These are phyloP conservation scores for Daldinia bambusicola DNA, from an alignment of 495 filamentous ascomycete genomes.

Conservation along the genomic window DNA sequence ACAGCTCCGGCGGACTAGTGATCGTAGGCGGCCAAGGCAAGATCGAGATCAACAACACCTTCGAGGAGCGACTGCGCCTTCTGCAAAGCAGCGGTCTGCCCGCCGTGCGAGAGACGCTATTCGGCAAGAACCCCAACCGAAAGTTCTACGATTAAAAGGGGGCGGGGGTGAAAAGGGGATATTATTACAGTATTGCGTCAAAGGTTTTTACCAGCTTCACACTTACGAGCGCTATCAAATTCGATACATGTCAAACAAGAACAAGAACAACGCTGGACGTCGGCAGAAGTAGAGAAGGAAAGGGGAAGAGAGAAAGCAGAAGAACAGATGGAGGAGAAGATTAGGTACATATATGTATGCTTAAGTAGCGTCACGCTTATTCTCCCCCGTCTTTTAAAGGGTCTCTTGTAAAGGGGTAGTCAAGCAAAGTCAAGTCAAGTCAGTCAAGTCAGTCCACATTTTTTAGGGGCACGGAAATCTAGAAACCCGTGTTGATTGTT, in stretches of 20 bases:
- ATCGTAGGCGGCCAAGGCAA: slow-evolving; percentile 87
- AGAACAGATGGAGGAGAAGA: not conserved
- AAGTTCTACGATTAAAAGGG: slow-evolving; percentile 83
- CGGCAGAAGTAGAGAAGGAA: not conserved
- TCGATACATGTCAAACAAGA: not conserved
- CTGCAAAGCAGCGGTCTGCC: slow-evolving; percentile 87
- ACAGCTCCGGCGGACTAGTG: slow-evolving; percentile 77
- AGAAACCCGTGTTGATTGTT: slow-evolving; percentile 18
- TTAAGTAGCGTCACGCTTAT: slow-evolving; percentile 25
- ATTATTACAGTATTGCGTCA: not conserved
- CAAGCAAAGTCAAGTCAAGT: no score
- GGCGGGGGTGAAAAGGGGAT: not conserved
- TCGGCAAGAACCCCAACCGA: slow-evolving; percentile 91
- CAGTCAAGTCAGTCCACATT: slow-evolving; percentile 15
- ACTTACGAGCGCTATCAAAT: not conserved
- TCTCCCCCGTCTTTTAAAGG: not conserved
- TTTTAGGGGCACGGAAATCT: not conserved
- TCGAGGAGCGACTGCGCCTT: slow-evolving; percentile 88
- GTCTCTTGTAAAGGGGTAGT: slow-evolving; percentile 19
- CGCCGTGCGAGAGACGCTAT: slow-evolving; percentile 82
- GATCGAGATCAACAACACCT: slow-evolving; percentile 98
- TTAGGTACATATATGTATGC: not conserved
- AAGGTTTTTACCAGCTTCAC: not conserved
- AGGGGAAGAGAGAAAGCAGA: not conserved
- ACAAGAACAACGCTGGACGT: slow-evolving; percentile 19